A percentile compares a stretch with the other conserved stretches of the same genome.
Evolutionary conservation across 2,329 filamentous ascomycete species (phyloP).

Genomic region (Dactylellina haptotyla): DNA sequence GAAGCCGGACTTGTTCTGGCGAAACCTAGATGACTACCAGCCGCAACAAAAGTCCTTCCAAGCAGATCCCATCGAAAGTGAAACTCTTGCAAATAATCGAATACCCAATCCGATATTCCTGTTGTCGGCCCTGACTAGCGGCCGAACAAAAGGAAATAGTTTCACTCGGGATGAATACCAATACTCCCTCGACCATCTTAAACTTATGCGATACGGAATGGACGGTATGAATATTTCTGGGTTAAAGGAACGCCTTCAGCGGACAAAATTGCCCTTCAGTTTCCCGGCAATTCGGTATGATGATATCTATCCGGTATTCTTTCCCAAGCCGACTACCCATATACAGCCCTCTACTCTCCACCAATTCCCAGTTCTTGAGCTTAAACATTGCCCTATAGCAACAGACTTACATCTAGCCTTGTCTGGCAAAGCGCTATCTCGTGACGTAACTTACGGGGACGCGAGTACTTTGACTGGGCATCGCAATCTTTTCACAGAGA

Average conservation of each 20-base stretch:
- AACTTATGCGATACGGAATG: constrained; percentile 14
- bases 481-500: not conserved
- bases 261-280: constrained; percentile 24
- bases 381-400: not conserved
- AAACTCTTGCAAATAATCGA: constrained; percentile 4
- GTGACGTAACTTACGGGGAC: too few species aligned
- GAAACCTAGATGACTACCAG: not conserved
- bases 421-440: too few species aligned
- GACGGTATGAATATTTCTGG: constrained; percentile 8
- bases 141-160: not conserved
- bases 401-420: not conserved
- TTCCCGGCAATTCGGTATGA: constrained; percentile 36
- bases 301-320: constrained; percentile 18
- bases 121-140: constrained; percentile 16
- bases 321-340: not conserved
- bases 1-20: constrained; percentile 5
- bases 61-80: not conserved
- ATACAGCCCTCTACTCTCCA: not conserved
- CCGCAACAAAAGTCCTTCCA: not conserved
- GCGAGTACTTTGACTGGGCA: not conserved
- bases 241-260: constrained; percentile 11
- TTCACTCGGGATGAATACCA: constrained; percentile 20
- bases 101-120: constrained; percentile 7
- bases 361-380: not conserved
- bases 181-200: constrained; percentile 31